Evolutionary conservation across 1,284 basidiomycete genomes (phyloP).

Genomic region (Rhodofomes roseus): DNA sequence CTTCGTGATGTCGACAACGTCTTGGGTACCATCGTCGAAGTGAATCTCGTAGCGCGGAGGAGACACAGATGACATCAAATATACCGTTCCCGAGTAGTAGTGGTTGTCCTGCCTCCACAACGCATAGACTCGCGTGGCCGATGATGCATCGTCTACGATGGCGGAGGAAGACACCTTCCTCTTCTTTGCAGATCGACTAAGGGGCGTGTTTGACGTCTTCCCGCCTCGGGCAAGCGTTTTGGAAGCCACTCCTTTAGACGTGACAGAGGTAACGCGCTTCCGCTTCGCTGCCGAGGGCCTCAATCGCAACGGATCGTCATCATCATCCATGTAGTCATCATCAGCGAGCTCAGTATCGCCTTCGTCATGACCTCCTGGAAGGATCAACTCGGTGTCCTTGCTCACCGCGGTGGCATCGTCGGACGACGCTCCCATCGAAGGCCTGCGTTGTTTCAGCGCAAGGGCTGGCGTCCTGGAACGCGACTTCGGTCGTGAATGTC

Average conservation of each 20-base stretch:
- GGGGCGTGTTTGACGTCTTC: constrained; percentile 29
- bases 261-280: constrained; percentile 36
- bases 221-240: constrained; percentile 22
- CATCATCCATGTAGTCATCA: constrained; percentile 34
- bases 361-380: constrained; percentile 12
- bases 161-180: constrained; percentile 17
- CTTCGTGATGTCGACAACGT: constrained; percentile 43
- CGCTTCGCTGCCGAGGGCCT: constrained; percentile 39
- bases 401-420: constrained; percentile 9
- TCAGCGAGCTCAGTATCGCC: constrained; percentile 44
- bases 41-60: constrained; percentile 39
- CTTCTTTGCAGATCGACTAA: constrained; percentile 28
- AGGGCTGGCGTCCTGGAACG: constrained; percentile 1
- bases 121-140: constrained; percentile 60
- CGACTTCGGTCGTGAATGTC: neutral
- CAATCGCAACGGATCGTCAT: constrained; percentile 11
- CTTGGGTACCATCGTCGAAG: constrained; percentile 58
- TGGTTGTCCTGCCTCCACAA: constrained; percentile 56
- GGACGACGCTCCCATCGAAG: constrained; percentile 1
- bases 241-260: constrained; percentile 13
- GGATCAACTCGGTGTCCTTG: constrained; percentile 19
- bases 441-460: neutral
- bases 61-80: constrained; percentile 27
- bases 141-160: constrained; percentile 5
- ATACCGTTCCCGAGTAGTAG: constrained; percentile 59